phyloP scores from a whole-genome alignment of 805 yeast genomes.

The Brettanomyces anomalus region DNA sequence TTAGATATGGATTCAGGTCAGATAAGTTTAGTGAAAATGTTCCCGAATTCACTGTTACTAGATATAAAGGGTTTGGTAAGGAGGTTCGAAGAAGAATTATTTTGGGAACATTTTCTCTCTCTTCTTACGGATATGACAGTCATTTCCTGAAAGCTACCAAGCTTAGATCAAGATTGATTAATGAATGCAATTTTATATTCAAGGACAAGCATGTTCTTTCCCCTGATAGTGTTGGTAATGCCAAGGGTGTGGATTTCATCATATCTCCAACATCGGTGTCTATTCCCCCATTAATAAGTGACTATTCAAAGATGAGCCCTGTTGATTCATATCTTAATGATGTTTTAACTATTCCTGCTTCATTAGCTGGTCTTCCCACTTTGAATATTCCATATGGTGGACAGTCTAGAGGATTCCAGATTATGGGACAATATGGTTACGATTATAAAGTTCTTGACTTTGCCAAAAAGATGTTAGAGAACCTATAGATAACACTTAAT shows the following conservation, averaged over 20 bases:
- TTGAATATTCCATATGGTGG: constrained; percentile 59
- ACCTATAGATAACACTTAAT: background rate
- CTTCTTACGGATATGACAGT: constrained; percentile 62
- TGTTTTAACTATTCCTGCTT: constrained; percentile 80
- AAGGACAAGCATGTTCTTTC: constrained; percentile 34
- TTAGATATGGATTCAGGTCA: constrained; percentile 65
- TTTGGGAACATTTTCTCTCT: constrained; percentile 79
- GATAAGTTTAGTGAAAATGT: constrained; percentile 21
- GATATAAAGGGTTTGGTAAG: constrained; percentile 61
- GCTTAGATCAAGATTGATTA: constrained; percentile 49
- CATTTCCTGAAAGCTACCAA: constrained; percentile 72
- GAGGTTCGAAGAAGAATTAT: constrained; percentile 81
- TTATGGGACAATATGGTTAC: constrained; percentile 81
- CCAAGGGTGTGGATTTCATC: constrained; percentile 53
- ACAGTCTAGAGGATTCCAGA: constrained; percentile 58
- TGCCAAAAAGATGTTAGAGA: constrained; percentile 10
- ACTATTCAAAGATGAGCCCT: constrained; percentile 22
- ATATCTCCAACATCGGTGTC: constrained; percentile 61
- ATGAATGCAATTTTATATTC: constrained; percentile 63
- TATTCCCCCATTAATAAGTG: constrained; percentile 36
- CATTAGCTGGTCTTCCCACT: constrained; percentile 87
- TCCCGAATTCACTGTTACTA: constrained; percentile 41
- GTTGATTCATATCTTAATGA: constrained; percentile 71
- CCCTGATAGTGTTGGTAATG: constrained; percentile 6
- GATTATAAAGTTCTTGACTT: constrained; percentile 52